Evolutionary conservation across 2,329 filamentous ascomycete genomes (phyloP).

Genomic region (Phialocephala sp.): DNA sequence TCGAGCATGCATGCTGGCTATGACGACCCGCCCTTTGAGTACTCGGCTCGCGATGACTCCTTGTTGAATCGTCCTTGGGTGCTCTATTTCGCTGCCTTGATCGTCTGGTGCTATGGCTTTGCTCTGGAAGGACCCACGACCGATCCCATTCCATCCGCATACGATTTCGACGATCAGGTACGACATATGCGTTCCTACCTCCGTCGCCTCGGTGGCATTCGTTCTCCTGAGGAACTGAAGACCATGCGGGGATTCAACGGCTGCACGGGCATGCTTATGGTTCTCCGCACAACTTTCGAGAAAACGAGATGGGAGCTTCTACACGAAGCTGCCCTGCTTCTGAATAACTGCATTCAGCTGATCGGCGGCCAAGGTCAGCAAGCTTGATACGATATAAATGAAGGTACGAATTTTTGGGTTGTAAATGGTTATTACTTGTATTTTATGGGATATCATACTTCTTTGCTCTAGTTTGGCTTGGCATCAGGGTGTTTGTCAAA

Average conservation of each 20-base stretch:
- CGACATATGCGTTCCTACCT: conserved; percentile 83
- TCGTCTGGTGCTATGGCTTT: conserved; percentile 95
- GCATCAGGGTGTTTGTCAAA: conserved; percentile 20
- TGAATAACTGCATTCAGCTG: conserved; percentile 78
- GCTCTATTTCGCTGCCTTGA: conserved; percentile 87
- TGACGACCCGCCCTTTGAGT: conserved; percentile 54
- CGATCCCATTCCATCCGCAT: conserved; percentile 47
- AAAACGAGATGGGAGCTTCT: conserved; percentile 90
- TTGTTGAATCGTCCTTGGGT: conserved; percentile 94
- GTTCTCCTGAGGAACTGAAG: conserved; percentile 78
- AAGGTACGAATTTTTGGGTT: conserved; percentile 4
- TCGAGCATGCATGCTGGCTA: conserved; percentile 44
- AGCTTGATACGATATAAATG: conserved; percentile 16
- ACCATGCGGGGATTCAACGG: conserved; percentile 77
- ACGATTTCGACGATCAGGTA: conserved; percentile 69
- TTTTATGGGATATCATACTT: conserved; percentile 13
- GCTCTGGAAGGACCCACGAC: conserved; percentile 82
- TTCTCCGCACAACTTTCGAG: conserved; percentile 81
- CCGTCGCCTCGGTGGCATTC: conserved; percentile 70
- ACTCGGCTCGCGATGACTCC: conserved; percentile 86
- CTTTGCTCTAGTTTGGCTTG: not conserved
- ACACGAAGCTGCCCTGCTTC: conserved; percentile 80
- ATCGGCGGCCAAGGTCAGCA: conserved; percentile 30
- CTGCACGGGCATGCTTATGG: conserved; percentile 80
- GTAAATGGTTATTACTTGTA: conserved; percentile 18